Base-by-base conservation (phyloP, 352 stramenopile genomes). In the Pythium sukuiense region DNA sequence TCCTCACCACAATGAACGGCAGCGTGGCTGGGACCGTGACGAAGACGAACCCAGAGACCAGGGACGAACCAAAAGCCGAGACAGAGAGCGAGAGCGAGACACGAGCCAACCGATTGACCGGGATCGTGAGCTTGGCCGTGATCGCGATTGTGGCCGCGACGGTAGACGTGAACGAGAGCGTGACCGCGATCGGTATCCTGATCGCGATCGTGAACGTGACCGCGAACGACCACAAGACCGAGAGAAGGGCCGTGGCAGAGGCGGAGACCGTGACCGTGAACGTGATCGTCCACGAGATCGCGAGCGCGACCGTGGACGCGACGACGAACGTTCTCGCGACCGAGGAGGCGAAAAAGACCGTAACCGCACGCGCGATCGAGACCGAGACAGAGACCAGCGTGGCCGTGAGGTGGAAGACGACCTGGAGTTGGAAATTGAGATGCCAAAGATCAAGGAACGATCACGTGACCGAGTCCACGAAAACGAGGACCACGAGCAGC, bases 1-100 rank as follows among this genome's bases (percentile, higher is more conserved):
- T 43, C 32, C 63, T 59, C 37, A 72, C 54, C 71, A 62, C 26
- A 69, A 81, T 7, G 55, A 61, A 18, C 55, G 59, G 7, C 56
- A 59, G 35, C 63, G 55, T 30, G 63, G 63, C 9, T 61, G 33
- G 43, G 71, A 76, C 18, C 65, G 67, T 16, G 70, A 70, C 26
- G 57, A 63, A 9, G 65, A 72, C 20, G 58, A 58, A 27, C 41
- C 13, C 18, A 35, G 20, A 30, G 4, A 39, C 37, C 43, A 20
- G 29, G 43, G 18, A 8, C 18, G 50, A 6, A 24, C 29, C 11
- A 45, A 39, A 8, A 46, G 56, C 8, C 18, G 48, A 12, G 48
- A 50, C 3, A 1, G 53, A 20, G 43, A 57, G 5, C 55, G 29
- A 39, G 39, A 55, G 20, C 20, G 20, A 24, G 20, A 24, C 20